Conservation (phyloP, 768 basidiomycete species). For the Suillus sp. region DNA sequence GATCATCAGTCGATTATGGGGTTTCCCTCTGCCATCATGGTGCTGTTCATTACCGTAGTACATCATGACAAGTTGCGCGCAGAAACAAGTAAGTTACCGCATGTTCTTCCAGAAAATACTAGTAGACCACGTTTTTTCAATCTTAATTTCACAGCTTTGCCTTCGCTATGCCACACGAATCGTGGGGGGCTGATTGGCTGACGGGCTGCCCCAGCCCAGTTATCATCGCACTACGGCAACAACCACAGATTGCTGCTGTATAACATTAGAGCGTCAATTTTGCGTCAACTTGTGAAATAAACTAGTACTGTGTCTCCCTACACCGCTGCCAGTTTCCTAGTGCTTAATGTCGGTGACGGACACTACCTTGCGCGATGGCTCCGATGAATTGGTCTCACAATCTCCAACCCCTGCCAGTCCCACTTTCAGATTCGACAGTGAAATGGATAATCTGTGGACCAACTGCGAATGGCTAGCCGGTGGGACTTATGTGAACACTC, state of each 20-base stretch:
- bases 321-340: background rate
- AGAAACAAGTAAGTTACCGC: too few relatives aligned
- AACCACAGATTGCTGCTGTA: background rate
- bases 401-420: background rate
- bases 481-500: background rate
- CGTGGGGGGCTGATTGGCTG: too few relatives aligned
- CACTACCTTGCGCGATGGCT: background rate
- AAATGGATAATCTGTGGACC: conserved; percentile 13
- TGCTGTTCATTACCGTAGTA: too few relatives aligned
- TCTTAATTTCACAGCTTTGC: background rate
- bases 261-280: background rate
- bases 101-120: background rate
- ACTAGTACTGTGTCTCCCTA: background rate
- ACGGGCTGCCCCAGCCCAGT: too few relatives aligned
- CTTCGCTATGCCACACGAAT: background rate
- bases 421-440: conserved; percentile 11
- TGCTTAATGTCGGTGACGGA: background rate
- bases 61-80: too few relatives aligned
- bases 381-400: background rate
- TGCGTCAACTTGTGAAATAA: background rate
- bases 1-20: too few relatives aligned
- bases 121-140: background rate
- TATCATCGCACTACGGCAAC: background rate
- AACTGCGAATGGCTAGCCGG: conserved; percentile 9
- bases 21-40: too few relatives aligned